Conservation (phyloP, 208 protist species). For the Angomonas ambiguus region DNA sequence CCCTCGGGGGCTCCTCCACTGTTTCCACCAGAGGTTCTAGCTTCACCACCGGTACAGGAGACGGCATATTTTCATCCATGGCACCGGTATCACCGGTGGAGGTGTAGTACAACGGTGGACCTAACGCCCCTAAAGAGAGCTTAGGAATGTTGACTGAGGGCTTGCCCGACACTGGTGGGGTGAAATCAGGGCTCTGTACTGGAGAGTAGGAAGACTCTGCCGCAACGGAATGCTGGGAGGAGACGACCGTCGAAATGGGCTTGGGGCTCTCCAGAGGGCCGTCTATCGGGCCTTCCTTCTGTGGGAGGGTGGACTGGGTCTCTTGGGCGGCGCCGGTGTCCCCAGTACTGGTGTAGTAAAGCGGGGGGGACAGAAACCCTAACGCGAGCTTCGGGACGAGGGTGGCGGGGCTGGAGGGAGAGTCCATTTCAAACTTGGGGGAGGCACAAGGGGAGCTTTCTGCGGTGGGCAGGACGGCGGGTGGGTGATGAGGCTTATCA, state of each 20-base stretch:
- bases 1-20: not conserved
- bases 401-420: not conserved
- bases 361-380: constrained; percentile 29
- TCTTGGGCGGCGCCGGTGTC: constrained; percentile 47
- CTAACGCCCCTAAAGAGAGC: constrained; percentile 38
- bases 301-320: constrained; percentile 6
- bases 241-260: not conserved
- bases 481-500: not conserved
- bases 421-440: not conserved
- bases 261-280: not conserved
- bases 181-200: not conserved
- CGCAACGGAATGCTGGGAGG: not conserved
- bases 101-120: constrained; percentile 55
- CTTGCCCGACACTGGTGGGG: constrained; percentile 6
- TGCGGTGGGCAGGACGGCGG: not conserved
- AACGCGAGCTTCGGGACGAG: constrained; percentile 48
- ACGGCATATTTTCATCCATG: constrained; percentile 18
- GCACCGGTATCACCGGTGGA: constrained; percentile 54
- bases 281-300: not conserved
- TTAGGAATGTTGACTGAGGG: constrained; percentile 29
- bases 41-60: not conserved
- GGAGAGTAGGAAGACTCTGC: not conserved
- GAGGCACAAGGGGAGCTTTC: not conserved
- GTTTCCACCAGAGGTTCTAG: not conserved
- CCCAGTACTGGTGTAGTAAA: constrained; percentile 66